Evolutionary conservation across 345 rosid genomes (phyloP).

Genomic region (Hypericum perforatum): DNA sequence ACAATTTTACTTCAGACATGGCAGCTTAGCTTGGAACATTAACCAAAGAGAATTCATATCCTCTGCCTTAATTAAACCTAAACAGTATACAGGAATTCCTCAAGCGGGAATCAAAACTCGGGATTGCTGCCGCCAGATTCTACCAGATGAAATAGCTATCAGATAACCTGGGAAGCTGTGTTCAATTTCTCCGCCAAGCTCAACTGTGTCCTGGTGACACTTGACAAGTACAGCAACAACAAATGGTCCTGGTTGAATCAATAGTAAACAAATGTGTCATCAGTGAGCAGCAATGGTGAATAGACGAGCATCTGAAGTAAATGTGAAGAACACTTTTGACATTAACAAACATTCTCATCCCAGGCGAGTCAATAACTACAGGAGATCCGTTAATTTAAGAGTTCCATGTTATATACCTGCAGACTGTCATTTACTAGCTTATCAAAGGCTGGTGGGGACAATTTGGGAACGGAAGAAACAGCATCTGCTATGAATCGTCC

Average conservation of each 20-base stretch:
- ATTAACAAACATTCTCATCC: background rate
- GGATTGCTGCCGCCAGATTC: background rate
- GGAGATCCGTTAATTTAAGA: no score
- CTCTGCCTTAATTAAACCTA: no score
- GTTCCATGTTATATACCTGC: slow-evolving; percentile 42
- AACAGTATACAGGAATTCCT: no score
- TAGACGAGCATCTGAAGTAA: no score
- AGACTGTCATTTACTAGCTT: slow-evolving; percentile 75
- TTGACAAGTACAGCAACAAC: slow-evolving; percentile 70
- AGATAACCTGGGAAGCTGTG: slow-evolving; percentile 81
- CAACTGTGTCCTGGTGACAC: slow-evolving; percentile 89
- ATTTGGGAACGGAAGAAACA: slow-evolving; percentile 62
- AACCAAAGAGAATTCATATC: no score
- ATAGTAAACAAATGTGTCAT: background rate
- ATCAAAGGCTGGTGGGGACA: slow-evolving; percentile 66
- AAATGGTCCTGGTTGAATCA: slow-evolving; percentile 55
- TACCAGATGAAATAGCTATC: slow-evolving; percentile 1
- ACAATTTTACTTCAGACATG: no score
- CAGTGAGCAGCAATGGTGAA: background rate
- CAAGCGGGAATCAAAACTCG: background rate
- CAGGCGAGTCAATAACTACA: background rate
- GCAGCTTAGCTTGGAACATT: no score
- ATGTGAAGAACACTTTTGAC: no score
- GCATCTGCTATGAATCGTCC: slow-evolving; percentile 68
- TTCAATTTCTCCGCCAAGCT: slow-evolving; percentile 85